Conservation (phyloP, 2,329 filamentous ascomycete species). For the Pestalotiopsis sp. region DNA sequence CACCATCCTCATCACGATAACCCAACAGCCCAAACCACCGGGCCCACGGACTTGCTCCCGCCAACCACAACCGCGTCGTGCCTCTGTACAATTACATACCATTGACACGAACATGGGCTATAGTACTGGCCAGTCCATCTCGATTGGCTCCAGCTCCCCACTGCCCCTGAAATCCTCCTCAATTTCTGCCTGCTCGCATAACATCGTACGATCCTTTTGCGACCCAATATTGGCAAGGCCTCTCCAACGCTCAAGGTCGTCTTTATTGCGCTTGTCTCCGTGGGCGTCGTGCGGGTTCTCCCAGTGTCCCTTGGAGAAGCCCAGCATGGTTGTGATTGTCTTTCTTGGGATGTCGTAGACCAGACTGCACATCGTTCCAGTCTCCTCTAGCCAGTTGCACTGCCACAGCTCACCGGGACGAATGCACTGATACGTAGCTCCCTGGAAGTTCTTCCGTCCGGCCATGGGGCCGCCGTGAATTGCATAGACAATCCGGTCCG, state of each 20-base stretch:
- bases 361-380: slow-evolving; percentile 56
- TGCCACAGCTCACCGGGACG: slow-evolving; percentile 61
- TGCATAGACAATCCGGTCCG: slow-evolving; percentile 55
- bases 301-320: slow-evolving; percentile 60
- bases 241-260: slow-evolving; percentile 55
- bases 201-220: slow-evolving; percentile 51
- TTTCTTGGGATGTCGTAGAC: slow-evolving; percentile 56
- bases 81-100: no score
- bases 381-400: slow-evolving; percentile 63
- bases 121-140: slow-evolving; percentile 37
- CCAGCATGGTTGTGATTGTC: slow-evolving; percentile 54
- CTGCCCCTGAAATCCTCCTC: slow-evolving; percentile 51
- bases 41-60: no score
- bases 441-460: slow-evolving; percentile 55
- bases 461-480: slow-evolving; percentile 65
- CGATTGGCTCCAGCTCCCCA: slow-evolving; percentile 49
- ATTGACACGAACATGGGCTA: slow-evolving; percentile 15
- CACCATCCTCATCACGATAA: no score
- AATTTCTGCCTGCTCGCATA: slow-evolving; percentile 57
- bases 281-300: slow-evolving; percentile 50
- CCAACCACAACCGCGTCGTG: no score
- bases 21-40: no score
- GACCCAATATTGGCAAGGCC: slow-evolving; percentile 48
- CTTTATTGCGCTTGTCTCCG: slow-evolving; percentile 56
- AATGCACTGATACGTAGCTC: slow-evolving; percentile 59